These are phyloP conservation scores for Theileria sp. DNA, from an alignment of 169 alveolate species.

Conservation along the genomic window DNA sequence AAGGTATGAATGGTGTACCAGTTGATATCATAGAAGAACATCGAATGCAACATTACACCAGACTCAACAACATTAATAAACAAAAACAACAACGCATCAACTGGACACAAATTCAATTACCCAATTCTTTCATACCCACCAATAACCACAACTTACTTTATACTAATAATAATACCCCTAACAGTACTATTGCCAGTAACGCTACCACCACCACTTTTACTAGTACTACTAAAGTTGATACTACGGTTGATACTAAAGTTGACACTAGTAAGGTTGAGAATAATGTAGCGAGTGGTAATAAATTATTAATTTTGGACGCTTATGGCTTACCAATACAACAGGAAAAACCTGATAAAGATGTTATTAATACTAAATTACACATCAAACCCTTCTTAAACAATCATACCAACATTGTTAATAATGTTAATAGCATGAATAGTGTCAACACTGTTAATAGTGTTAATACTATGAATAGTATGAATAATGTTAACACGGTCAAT, in stretches of 20 bases:
- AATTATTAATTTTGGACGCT: not conserved
- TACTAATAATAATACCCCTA: not conserved
- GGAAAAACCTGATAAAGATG: not conserved
- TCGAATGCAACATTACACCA: constrained; percentile 66
- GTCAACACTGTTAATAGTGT: too few relatives aligned
- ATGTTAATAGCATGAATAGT: too few relatives aligned
- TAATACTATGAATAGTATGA: not conserved
- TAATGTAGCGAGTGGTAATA: not conserved
- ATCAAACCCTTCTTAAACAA: not conserved
- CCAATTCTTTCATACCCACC: not conserved
- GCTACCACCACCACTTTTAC: not conserved
- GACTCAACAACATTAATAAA: constrained; percentile 72
- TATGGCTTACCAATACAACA: not conserved
- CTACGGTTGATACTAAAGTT: not conserved
- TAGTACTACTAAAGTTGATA: not conserved
- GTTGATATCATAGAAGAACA: constrained; percentile 82
- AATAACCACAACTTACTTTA: too few relatives aligned
- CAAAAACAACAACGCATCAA: constrained; percentile 78
- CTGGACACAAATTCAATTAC: constrained; percentile 77
- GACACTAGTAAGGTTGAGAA: not conserved
- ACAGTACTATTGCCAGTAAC: not conserved
- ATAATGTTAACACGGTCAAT: not conserved
- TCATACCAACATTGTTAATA: not conserved
- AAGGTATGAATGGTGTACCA: constrained; percentile 98
- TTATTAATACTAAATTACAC: not conserved